Evolutionary conservation across 2,329 filamentous ascomycete species (phyloP), one percentile per base, ranked within the genome.

Genomic region (Alternaria arbusti): DNA sequence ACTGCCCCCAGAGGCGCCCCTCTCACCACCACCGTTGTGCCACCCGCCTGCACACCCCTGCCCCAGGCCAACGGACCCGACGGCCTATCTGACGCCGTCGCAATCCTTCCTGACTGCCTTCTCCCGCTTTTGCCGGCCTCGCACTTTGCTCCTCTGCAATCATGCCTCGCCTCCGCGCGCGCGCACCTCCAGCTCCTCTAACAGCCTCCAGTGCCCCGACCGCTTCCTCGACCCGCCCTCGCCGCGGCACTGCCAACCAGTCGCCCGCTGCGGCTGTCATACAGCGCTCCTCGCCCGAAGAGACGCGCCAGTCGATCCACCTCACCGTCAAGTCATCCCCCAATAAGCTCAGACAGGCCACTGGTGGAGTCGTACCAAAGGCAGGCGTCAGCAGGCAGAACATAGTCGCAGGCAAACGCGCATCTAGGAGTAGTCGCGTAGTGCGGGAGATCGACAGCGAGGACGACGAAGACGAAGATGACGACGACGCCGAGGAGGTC

Each of bases 321-420:
- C 79, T 85, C 62, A 85, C 83, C 43, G 83, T 85, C 67, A 85
- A 85, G 65, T 82, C 83, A 13, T 81, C 82, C 3, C 83, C 84
- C 17, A 82, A 78, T 75, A 84, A 83, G 74, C 78, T 85, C 23
- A 78, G 83, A 57, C 80, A 85, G 61, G 84, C 82, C 40, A 84
- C 82, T 1, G 79, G 79, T 43, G 79, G 78, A 26, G 70, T 69
- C 9, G 57, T 67, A 12, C 64, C 72, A 36, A 76, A 70, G 65
- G 69, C 73, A 15, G 66, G 71, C 40, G 77, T 79, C 54, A 81
- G 71, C 62, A 70, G 72, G 43, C 72, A 73, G 50, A 78, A 79
- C 68, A 78, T 80, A 49, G 74, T 81, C 51, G 68, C 68, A 7
- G 79, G 79, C 57, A 78, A 80, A 71, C 78, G 80, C 61, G 71